Evolutionary conservation across 2,329 filamentous ascomycete species (phyloP).

Genomic region (Aspergillus sp.): DNA sequence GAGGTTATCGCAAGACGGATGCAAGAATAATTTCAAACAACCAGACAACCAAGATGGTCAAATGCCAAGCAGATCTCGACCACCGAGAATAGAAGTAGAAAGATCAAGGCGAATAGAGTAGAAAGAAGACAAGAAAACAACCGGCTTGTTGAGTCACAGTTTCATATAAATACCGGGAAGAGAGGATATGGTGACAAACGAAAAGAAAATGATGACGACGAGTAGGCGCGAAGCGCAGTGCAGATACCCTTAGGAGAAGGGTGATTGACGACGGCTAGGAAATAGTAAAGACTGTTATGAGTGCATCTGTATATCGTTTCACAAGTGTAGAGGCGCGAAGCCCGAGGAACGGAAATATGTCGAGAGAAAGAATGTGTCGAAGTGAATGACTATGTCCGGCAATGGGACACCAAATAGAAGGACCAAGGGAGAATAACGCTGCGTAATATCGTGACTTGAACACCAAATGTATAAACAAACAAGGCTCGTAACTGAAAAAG

Average conservation of each 20-base stretch:
- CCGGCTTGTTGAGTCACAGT: slow-evolving; percentile 24
- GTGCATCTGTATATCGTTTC: slow-evolving; percentile 43
- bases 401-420: slow-evolving; percentile 13
- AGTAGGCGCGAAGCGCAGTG: slow-evolving; percentile 29
- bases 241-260: slow-evolving; percentile 23
- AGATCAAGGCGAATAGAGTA: slow-evolving; percentile 22
- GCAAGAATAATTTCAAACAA: slow-evolving; percentile 23
- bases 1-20: slow-evolving; percentile 12
- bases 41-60: slow-evolving; percentile 32
- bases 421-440: slow-evolving; percentile 31
- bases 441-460: slow-evolving; percentile 43
- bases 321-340: slow-evolving; percentile 22
- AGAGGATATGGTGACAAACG: slow-evolving; percentile 28
- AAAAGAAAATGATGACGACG: slow-evolving; percentile 24
- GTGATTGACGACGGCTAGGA: slow-evolving; percentile 34
- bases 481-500: slow-evolving; percentile 25
- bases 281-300: slow-evolving; percentile 44
- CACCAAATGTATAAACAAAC: slow-evolving; percentile 31
- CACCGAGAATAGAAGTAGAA: slow-evolving; percentile 29
- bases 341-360: slow-evolving; percentile 21
- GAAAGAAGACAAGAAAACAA: slow-evolving; percentile 21
- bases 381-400: slow-evolving; percentile 23
- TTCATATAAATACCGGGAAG: slow-evolving; percentile 31
- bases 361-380: slow-evolving; percentile 25
- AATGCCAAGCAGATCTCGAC: slow-evolving; percentile 24